phyloP scores from a whole-genome alignment of 2,329 filamentous ascomycete species.

The Elsinoe australis region DNA sequence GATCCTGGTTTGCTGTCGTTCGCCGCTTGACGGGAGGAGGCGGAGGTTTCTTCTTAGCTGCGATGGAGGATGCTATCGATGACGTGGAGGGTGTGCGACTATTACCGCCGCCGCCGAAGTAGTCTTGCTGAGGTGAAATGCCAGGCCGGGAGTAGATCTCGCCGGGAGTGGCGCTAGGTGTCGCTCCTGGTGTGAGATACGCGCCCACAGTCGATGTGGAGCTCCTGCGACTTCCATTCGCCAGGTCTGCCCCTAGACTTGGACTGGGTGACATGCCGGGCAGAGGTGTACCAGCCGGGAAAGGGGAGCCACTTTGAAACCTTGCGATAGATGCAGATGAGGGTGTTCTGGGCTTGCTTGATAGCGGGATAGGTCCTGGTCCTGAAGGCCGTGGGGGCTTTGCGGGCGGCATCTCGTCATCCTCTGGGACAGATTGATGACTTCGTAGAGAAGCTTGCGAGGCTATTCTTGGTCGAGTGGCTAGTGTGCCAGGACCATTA shows the following conservation, averaged over 20 bases:
- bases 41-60: slow-evolving; percentile 64
- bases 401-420: slow-evolving; percentile 26
- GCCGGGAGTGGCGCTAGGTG: slow-evolving; percentile 2
- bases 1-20: slow-evolving; percentile 41
- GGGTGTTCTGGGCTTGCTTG: slow-evolving; percentile 18
- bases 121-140: slow-evolving; percentile 28
- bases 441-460: slow-evolving; percentile 1
- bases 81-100: slow-evolving; percentile 29
- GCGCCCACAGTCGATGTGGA: slow-evolving; percentile 15
- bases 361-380: slow-evolving; percentile 15
- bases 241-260: slow-evolving; percentile 19
- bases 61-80: slow-evolving; percentile 32
- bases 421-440: slow-evolving; percentile 22
- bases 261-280: slow-evolving; percentile 16
- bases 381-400: slow-evolving; percentile 28
- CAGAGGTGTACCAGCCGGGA: slow-evolving; percentile 10
- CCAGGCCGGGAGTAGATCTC: background rate
- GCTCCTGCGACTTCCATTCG: slow-evolving; percentile 14
- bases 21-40: slow-evolving; percentile 63
- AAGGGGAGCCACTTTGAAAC: too few relatives aligned
- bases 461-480: slow-evolving; percentile 2
- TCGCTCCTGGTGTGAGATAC: slow-evolving; percentile 2
- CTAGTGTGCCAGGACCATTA: background rate
- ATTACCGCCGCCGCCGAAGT: slow-evolving; percentile 34
- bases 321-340: slow-evolving; percentile 16